phyloP scores from a whole-genome alignment of 768 basidiomycete genomes.

The Mycena vitilis region DNA sequence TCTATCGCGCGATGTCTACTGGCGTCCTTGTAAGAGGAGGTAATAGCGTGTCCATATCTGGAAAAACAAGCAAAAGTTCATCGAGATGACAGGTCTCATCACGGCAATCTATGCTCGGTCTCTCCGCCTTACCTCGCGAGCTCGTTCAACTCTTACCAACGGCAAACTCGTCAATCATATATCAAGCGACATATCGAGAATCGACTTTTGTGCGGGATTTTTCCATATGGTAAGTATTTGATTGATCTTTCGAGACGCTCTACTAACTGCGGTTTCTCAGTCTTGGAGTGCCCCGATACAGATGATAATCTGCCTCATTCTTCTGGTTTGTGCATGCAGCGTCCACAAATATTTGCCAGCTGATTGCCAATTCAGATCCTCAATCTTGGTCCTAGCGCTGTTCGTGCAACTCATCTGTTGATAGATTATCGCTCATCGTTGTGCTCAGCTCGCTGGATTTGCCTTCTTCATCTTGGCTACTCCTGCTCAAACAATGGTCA shows the following conservation, averaged over 20 bases:
- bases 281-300: slow-evolving; percentile 83
- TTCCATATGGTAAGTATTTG: slow-evolving; percentile 70
- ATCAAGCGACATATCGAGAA: slow-evolving; percentile 89
- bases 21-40: slow-evolving; percentile 86
- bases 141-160: slow-evolving; percentile 84
- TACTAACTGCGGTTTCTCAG: slow-evolving; percentile 40
- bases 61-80: no score
- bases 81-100: slow-evolving; percentile 64
- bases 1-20: slow-evolving; percentile 77
- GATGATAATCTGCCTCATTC: slow-evolving; percentile 78
- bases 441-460: slow-evolving; percentile 56
- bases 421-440: not conserved
- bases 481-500: slow-evolving; percentile 77
- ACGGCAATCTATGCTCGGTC: slow-evolving; percentile 87
- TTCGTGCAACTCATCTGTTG: slow-evolving; percentile 2
- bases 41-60: no score
- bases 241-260: no score
- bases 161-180: slow-evolving; percentile 95
- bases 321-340: slow-evolving; percentile 53
- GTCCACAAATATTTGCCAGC: not conserved
- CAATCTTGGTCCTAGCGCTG: slow-evolving; percentile 74
- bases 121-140: slow-evolving; percentile 79
- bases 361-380: slow-evolving; percentile 47
- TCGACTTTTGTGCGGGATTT: slow-evolving; percentile 87
- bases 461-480: slow-evolving; percentile 74